Conservation (phyloP, 371 early-diverging fungal genomes). For the Rhizopus stolonifer region DNA sequence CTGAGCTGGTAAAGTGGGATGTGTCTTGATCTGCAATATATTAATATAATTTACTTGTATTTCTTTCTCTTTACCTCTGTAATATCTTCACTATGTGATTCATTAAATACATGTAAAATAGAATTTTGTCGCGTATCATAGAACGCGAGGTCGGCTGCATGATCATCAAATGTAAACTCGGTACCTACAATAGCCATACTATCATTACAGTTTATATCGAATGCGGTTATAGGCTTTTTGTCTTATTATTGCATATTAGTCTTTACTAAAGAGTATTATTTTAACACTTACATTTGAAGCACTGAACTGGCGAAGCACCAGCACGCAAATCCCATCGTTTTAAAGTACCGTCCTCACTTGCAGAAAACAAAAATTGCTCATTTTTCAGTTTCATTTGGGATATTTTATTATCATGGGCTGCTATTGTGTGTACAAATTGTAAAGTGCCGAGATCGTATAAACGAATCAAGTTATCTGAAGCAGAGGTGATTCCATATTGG, state of each 20-base stretch:
- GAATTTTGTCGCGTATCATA: slow-evolving; percentile 61
- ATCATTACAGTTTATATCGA: slow-evolving; percentile 68
- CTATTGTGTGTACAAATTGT: slow-evolving; percentile 38
- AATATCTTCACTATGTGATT: slow-evolving; percentile 92
- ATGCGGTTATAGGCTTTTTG: slow-evolving; percentile 58
- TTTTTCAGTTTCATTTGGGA: slow-evolving; percentile 61
- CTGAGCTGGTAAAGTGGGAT: slow-evolving; percentile 60
- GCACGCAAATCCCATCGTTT: slow-evolving; percentile 74
- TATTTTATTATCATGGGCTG: slow-evolving; percentile 58
- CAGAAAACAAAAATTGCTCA: slow-evolving; percentile 62
- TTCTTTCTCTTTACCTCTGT: slow-evolving; percentile 49
- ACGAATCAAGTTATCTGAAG: slow-evolving; percentile 66
- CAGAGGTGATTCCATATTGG: slow-evolving; percentile 63
- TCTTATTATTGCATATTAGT: slow-evolving; percentile 35
- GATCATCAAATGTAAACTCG: slow-evolving; percentile 50
- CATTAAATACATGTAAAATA: slow-evolving; percentile 61
- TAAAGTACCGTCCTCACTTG: slow-evolving; percentile 62
- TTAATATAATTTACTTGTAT: not conserved
- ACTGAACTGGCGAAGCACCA: slow-evolving; percentile 48
- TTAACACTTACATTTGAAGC: slow-evolving; percentile 63
- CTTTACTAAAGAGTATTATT: too few relatives aligned
- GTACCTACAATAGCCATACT: slow-evolving; percentile 74
- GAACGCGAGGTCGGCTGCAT: slow-evolving; percentile 71
- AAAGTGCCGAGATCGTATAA: slow-evolving; percentile 63
- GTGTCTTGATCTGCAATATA: slow-evolving; percentile 64